Evolutionary conservation across 805 yeast species (phyloP), one percentile per base, ranked within the genome.

Genomic region (Ogataea nitratoaversa): DNA sequence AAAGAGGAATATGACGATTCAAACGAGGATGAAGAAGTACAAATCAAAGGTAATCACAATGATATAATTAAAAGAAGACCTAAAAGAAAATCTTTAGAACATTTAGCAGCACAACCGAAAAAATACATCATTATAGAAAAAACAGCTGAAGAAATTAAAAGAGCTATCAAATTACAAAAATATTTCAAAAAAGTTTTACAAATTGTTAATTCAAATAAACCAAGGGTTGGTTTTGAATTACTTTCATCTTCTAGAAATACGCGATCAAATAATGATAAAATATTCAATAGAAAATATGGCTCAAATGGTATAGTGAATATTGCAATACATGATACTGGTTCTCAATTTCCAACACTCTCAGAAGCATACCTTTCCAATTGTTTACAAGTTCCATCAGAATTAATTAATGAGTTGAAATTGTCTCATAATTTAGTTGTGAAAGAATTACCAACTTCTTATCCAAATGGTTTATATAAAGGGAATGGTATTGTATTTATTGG

Each of bases 401-500:
- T 79, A 50, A 60, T 76, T 25, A 43, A 50, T 1, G 63, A 66
- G 27, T 62, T 82, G 67, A 64, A 57, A 22, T 47, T 49, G 16
- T 69, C 80, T 4, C 89, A 82, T 56, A 43, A 49, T 8, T 49
- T 52, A 32, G 74, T 78, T 14, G 69, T 74, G 17, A 55, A 57
- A 2, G 63, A 60, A 24, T 53, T 82, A 56, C 65, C 65, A 6
- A 19, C 22, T 3, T 8, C 24, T 12, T 53, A 50, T 33, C 78
- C 78, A 0, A 70, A 63, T 31, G 52, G 55, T 13, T 47, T 71
- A 11, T 75, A 73, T 52, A 19, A 42, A 6, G 79, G 82, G 1
- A 65, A 72, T 41, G 91, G 90, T 7, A 77, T 82, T 20, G 82
- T 83, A 0, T 76, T 77, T 41, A 80, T 83, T 34, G 91, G 87